phyloP scores from a whole-genome alignment of 192 early-diverging fungal genomes.

The Obelidium mucronatum region DNA sequence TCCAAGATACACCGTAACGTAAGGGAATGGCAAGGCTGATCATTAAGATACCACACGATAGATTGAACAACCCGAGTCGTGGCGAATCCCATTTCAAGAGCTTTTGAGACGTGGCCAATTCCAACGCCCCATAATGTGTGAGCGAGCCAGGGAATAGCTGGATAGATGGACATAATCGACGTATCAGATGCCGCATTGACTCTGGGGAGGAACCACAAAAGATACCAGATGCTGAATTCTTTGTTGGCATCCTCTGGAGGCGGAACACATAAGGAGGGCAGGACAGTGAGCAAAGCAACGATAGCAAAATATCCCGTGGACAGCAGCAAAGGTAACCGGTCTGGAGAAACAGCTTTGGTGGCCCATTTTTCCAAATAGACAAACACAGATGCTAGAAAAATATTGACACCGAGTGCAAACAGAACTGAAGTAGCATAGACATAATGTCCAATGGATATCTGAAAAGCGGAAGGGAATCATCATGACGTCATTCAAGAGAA shows the following conservation, averaged over 20 bases:
- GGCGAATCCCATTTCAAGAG: constrained; percentile 15
- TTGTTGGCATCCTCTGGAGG: constrained; percentile 4
- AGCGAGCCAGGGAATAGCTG: constrained; percentile 45
- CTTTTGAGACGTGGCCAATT: constrained; percentile 27
- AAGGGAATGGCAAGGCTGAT: constrained; percentile 40
- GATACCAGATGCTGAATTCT: constrained; percentile 31
- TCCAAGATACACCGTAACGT: constrained; percentile 39
- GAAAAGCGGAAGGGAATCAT: not conserved
- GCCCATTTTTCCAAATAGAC: constrained; percentile 22
- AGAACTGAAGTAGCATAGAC: constrained; percentile 42
- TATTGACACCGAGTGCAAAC: constrained; percentile 48
- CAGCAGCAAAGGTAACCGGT: not conserved
- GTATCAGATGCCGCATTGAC: not conserved
- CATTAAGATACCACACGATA: constrained; percentile 41
- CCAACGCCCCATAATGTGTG: constrained; percentile 46
- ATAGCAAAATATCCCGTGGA: constrained; percentile 12
- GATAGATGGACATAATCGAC: constrained; percentile 39
- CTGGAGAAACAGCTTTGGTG: not conserved
- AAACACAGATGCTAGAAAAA: constrained; percentile 45
- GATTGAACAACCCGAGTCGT: constrained; percentile 27
- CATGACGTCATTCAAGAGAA: constrained; percentile 37
- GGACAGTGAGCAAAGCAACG: constrained; percentile 27
- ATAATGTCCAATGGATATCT: not conserved
- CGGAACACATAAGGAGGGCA: constrained; percentile 31
- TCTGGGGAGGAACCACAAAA: constrained; percentile 39